Evolutionary conservation across 257 asterid species (phyloP).

Genomic region (Gentiana macrophylla): DNA sequence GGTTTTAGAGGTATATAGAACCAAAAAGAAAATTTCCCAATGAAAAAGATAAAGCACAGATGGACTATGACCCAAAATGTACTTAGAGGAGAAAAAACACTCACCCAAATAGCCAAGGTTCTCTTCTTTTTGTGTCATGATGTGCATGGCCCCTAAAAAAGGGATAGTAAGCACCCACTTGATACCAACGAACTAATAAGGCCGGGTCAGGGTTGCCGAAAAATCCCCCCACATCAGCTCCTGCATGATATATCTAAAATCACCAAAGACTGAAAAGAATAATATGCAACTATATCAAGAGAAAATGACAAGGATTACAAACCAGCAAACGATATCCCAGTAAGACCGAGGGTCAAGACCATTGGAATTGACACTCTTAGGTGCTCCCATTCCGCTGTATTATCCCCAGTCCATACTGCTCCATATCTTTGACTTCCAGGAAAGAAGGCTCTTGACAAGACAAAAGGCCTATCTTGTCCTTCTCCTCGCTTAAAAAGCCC

Average conservation of each 20-base stretch:
- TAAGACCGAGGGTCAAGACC: conserved; percentile 84
- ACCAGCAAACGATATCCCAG: conserved; percentile 90
- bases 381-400: conserved; percentile 96
- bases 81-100: conserved; percentile 18
- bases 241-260: conserved; percentile 26
- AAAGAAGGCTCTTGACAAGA: conserved; percentile 85
- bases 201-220: conserved; percentile 93
- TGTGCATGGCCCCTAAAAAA: conserved; percentile 98
- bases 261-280: conserved; percentile 7
- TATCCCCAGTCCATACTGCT: conserved; percentile 98
- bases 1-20: too few species aligned
- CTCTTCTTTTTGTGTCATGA: conserved; percentile 96
- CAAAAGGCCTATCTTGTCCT: conserved; percentile 89
- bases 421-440: conserved; percentile 95
- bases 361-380: conserved; percentile 86
- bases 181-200: conserved; percentile 96
- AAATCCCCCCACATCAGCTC: conserved; percentile 99
- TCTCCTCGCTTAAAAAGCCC: conserved; percentile 82
- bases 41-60: too few species aligned
- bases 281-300: neutral
- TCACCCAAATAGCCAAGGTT: conserved; percentile 97
- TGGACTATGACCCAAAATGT: neutral
- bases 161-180: conserved; percentile 94
- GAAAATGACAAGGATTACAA: conserved; percentile 18
- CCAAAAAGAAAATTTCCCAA: too few species aligned